Conservation (phyloP, 495 filamentous ascomycete genomes). For the Coniosporium apollinis region DNA sequence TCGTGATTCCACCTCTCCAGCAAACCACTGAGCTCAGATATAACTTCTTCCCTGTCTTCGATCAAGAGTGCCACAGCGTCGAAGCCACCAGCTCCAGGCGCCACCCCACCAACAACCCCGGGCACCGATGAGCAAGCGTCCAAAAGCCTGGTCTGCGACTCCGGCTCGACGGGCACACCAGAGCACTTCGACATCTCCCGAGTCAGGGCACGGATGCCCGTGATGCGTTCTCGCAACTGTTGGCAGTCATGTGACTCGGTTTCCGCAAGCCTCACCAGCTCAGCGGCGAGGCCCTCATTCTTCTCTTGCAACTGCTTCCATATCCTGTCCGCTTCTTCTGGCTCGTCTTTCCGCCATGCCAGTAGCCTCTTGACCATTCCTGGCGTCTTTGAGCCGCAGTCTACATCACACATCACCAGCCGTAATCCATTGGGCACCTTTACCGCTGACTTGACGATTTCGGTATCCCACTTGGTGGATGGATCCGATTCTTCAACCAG, state of each 20-base stretch:
- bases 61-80: conserved; percentile 78
- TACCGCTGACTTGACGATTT: conserved; percentile 46
- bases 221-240: conserved; percentile 28
- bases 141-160: conserved; percentile 65
- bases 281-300: conserved; percentile 53
- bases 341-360: conserved; percentile 56
- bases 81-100: conserved; percentile 86
- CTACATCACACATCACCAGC: conserved; percentile 86
- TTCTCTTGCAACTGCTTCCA: conserved; percentile 57
- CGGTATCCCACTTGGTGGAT: conserved; percentile 54
- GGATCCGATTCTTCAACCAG: conserved; percentile 44
- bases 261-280: conserved; percentile 28
- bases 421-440: conserved; percentile 47
- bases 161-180: conserved; percentile 81
- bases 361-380: conserved; percentile 89
- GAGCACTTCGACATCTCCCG: conserved; percentile 56
- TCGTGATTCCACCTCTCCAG: conserved; percentile 45
- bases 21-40: conserved; percentile 42
- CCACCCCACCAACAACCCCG: conserved; percentile 80
- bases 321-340: conserved; percentile 44
- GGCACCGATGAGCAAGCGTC: conserved; percentile 53
- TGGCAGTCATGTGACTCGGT: conserved; percentile 18
- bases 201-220: conserved; percentile 41
- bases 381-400: conserved; percentile 84
- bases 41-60: conserved; percentile 51